These are phyloP conservation scores for Trametes gibbosa DNA, from an alignment of 768 basidiomycete species.

Conservation along the genomic window DNA sequence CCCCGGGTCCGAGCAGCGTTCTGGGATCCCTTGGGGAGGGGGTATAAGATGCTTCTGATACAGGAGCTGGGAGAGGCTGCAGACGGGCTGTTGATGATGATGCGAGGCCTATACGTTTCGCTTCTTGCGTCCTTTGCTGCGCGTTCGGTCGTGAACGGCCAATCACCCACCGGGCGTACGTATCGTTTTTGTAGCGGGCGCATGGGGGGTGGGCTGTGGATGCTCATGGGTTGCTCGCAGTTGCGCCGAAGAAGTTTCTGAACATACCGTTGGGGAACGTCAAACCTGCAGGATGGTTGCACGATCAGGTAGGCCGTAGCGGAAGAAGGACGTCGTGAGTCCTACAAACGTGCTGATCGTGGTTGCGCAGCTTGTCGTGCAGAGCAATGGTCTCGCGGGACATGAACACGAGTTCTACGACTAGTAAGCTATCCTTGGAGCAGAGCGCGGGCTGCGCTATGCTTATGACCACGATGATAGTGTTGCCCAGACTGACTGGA, in stretches of 20 bases:
- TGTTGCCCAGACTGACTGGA: conserved; percentile 35
- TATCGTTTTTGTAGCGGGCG: neutral
- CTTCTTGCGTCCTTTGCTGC: conserved; percentile 6
- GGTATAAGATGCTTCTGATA: conserved; percentile 12
- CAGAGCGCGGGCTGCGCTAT: too few species aligned
- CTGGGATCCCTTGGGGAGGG: neutral
- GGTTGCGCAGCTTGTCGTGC: conserved; percentile 28
- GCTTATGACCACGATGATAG: conserved; percentile 11
- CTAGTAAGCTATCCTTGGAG: conserved; percentile 24
- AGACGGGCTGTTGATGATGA: conserved; percentile 9
- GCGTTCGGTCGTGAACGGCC: neutral
- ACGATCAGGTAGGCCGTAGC: conserved; percentile 29
- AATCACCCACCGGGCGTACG: conserved; percentile 7
- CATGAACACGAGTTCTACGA: conserved; percentile 38
- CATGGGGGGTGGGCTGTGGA: neutral
- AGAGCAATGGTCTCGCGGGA: conserved; percentile 35
- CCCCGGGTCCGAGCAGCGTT: too few species aligned
- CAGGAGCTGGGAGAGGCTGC: neutral
- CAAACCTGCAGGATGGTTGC: conserved; percentile 32
- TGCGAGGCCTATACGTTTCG: conserved; percentile 5
- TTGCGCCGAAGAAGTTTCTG: conserved; percentile 32
- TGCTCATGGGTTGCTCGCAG: conserved; percentile 6
- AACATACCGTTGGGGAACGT: conserved; percentile 30
- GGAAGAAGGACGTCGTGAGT: too few species aligned
- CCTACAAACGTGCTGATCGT: neutral